These are phyloP conservation scores for Solanum chmielewskii DNA, from an alignment of 257 asterid genomes.

Conservation along the genomic window DNA sequence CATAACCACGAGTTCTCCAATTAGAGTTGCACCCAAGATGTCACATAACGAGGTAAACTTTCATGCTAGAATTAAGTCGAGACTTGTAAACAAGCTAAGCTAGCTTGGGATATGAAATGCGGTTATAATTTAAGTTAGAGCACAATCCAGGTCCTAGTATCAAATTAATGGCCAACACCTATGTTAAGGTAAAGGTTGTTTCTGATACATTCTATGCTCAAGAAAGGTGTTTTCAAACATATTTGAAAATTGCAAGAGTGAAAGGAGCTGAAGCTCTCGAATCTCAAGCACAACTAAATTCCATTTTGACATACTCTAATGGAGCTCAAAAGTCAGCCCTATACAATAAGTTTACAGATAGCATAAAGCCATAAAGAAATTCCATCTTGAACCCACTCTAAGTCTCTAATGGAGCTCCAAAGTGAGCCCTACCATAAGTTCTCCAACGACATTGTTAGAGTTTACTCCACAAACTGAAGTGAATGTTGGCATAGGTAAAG, in stretches of 20 bases:
- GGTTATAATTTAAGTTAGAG: background rate
- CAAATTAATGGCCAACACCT: background rate
- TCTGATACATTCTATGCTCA: background rate
- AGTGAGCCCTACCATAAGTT: background rate
- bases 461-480: background rate
- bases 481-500: background rate
- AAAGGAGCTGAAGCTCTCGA: background rate
- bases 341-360: background rate
- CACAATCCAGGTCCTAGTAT: background rate
- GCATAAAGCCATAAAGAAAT: background rate
- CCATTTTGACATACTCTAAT: background rate
- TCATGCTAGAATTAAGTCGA: background rate
- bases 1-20: background rate
- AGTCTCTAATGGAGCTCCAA: background rate
- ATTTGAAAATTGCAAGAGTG: background rate
- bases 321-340: background rate
- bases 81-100: background rate
- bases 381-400: background rate
- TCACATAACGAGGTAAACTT: background rate
- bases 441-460: background rate
- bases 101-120: background rate
- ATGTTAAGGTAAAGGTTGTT: background rate
- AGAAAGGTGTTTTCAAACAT: background rate
- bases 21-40: background rate
- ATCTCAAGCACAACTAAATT: background rate